A percentile compares a stretch with the other conserved stretches of the same genome.
Evolutionary conservation across 179 eudicot species (phyloP).

Genomic region (Silene vulgaris): DNA sequence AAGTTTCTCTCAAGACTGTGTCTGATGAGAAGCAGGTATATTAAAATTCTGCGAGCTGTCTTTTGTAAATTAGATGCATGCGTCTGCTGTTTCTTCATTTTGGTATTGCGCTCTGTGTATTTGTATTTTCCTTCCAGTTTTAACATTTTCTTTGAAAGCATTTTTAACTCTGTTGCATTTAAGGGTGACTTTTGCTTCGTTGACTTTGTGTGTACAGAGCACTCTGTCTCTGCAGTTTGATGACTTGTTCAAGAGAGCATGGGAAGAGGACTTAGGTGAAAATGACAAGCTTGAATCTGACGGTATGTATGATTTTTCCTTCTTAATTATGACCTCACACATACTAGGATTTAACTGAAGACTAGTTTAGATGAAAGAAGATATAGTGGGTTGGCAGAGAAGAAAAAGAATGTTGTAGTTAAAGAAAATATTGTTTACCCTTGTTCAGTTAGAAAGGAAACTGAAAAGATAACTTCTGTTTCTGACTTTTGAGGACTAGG

Average conservation of each 20-base stretch:
- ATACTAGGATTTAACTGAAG: slow-evolving; percentile 1
- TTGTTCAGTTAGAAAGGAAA: background rate
- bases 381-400: background rate
- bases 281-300: slow-evolving; percentile 32
- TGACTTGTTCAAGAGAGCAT: slow-evolving; percentile 84
- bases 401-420: background rate
- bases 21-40: slow-evolving; percentile 51
- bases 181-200: slow-evolving; percentile 12
- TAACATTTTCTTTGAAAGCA: slow-evolving; percentile 2
- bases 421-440: background rate
- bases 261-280: slow-evolving; percentile 65
- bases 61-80: slow-evolving; percentile 2
- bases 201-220: slow-evolving; percentile 43
- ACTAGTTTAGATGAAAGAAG: background rate
- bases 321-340: background rate
- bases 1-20: slow-evolving; percentile 28
- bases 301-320: slow-evolving; percentile 36
- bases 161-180: slow-evolving; percentile 6
- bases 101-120: background rate
- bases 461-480: background rate
- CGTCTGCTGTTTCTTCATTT: background rate
- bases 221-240: slow-evolving; percentile 76
- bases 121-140: background rate
- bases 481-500: background rate
- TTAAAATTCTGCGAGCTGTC: slow-evolving; percentile 13